These are phyloP conservation scores for Asterophora lycoperdoides DNA, from an alignment of 768 basidiomycete species.

Conservation along the genomic window DNA sequence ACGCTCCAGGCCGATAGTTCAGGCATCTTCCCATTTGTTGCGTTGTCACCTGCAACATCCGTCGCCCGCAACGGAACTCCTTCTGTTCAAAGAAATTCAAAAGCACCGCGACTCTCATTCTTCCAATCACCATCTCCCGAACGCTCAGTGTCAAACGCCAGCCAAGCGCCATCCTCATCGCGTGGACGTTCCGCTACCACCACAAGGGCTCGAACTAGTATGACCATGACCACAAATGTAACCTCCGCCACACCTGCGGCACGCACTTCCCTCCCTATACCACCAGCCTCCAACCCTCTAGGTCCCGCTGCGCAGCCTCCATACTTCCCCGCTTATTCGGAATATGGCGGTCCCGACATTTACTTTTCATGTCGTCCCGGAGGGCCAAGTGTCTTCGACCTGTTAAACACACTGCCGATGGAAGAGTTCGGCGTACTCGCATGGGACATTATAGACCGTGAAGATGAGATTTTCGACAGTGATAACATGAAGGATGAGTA, in stretches of 20 bases:
- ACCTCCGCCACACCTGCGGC: slow-evolving; percentile 6
- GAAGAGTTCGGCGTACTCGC: slow-evolving; percentile 60
- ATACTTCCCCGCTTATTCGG: slow-evolving; percentile 47
- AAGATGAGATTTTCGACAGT: slow-evolving; percentile 72
- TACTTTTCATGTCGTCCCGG: slow-evolving; percentile 61
- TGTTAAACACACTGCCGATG: slow-evolving; percentile 55
- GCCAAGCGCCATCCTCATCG: slow-evolving; percentile 7
- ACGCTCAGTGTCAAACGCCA: slow-evolving; percentile 5
- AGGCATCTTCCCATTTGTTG: slow-evolving; percentile 13
- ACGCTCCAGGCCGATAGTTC: neutral
- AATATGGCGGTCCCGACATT: slow-evolving; percentile 44
- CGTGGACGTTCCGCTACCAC: slow-evolving; percentile 11
- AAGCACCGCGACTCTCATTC: neutral
- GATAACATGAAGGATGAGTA: slow-evolving; percentile 71
- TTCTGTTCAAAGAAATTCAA: neutral
- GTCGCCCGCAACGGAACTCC: neutral
- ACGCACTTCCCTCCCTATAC: slow-evolving; percentile 33
- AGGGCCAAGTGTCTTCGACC: slow-evolving; percentile 62
- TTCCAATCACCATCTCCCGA: slow-evolving; percentile 5
- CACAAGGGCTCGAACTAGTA: slow-evolving; percentile 4
- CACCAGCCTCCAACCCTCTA: slow-evolving; percentile 39
- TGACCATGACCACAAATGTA: slow-evolving; percentile 9
- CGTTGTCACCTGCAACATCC: slow-evolving; percentile 1
- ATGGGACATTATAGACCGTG: slow-evolving; percentile 67
- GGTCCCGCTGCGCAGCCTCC: slow-evolving; percentile 50